Percentiles rank a stretch among this genome's conserved stretches.
These are phyloP conservation scores for Dictyostelium brefeldianum DNA, from an alignment of 78 protist genomes.

Conservation along the genomic window DNA sequence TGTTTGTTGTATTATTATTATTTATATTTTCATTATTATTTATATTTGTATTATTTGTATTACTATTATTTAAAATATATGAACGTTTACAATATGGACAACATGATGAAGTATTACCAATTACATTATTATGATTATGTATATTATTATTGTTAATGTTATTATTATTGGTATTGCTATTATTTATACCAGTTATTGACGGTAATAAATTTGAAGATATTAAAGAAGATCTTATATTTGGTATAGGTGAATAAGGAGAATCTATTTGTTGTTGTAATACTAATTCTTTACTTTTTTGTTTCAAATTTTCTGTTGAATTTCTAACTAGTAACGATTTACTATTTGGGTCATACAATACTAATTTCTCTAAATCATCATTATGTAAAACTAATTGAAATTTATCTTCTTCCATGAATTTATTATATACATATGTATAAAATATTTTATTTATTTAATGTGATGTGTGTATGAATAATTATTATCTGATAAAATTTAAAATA, in stretches of 20 bases:
- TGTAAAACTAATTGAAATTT: conserved; percentile 69
- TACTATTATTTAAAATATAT: neutral
- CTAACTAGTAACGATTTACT: conserved; percentile 17
- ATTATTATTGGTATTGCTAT: neutral
- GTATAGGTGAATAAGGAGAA: conserved; percentile 3
- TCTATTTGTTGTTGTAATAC: conserved; percentile 2
- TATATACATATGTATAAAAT: neutral
- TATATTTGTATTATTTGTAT: neutral
- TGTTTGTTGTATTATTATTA: neutral
- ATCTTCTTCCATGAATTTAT: conserved; percentile 20
- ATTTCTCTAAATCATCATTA: conserved; percentile 61
- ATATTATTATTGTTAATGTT: no score
- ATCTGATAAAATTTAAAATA: no score
- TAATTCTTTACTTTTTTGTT: neutral
- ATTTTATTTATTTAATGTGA: neutral
- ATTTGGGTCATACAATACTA: conserved; percentile 60
- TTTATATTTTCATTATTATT: neutral
- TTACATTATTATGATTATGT: neutral
- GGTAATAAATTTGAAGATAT: neutral
- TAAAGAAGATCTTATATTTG: neutral
- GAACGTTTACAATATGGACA: conserved; percentile 11
- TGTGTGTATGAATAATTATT: no score
- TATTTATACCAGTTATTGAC: neutral
- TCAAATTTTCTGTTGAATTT: neutral
- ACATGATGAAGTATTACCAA: neutral